Base-by-base conservation (phyloP, 768 basidiomycete genomes). In the Mycena capillaripes region DNA sequence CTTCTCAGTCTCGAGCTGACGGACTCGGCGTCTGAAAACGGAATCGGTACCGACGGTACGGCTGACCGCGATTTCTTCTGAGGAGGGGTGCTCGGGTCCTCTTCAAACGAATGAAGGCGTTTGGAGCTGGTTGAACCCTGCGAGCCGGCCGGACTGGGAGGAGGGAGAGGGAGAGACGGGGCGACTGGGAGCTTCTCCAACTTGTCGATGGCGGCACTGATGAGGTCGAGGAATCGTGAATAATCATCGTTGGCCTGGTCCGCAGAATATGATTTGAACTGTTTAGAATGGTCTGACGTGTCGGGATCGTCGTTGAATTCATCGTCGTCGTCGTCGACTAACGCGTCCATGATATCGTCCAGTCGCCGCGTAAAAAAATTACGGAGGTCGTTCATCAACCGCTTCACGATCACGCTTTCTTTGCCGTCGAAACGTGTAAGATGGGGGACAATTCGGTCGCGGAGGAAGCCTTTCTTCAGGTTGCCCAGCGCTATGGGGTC, bases 311-410 rank as follows among this genome's bases (percentile, higher is more conserved):
- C 34, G 34, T 36, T 12, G 34, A 12, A 36, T 6, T 36, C 34
- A 12, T 36, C 34, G 34, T 6, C 16, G 16, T 44, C 16, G 6
- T 44, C 42, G 19, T 12, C n/a, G 9, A 10, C 8, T 25, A 48
- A 25, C 23, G 72, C 76, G n/a, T 64, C 29, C 71, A 38, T 34
- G 48, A 63, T 63, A 5, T 17, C 9, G 19, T 61, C 57, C 17
- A 58, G 57, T 32, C 52, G 25, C 16, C 5, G 5, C 4, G 10
- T 17, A 19, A 53, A 53, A n/a, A 30, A 53, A 11, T 30, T 9
- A 8, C 52, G 52, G 16, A 53, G 52, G 27, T 53, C 27, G 9
- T 53, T 9, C 52, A 53, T 32, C 29, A 53, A 53, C 21, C 16
- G 25, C 29, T 30, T 11, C 9, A 50, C 2, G 12, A 53, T n/a